Evolutionary conservation across 768 basidiomycete species (phyloP), one percentile per base, ranked within the genome.

Genomic region (Auricularia cornea): DNA sequence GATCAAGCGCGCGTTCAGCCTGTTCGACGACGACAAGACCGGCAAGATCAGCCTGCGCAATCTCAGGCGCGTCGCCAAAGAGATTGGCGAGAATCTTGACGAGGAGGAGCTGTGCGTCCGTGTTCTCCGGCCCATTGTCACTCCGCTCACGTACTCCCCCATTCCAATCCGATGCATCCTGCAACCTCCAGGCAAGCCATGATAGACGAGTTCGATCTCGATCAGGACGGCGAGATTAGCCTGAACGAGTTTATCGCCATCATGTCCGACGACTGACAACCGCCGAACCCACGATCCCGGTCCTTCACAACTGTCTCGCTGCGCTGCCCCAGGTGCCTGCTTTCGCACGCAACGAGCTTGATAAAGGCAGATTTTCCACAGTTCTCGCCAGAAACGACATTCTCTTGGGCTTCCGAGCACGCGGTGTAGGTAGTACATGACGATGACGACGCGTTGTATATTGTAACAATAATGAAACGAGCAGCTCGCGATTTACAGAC

Each of bases 151-250:
- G 3, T 38, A 40, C 56, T 29, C n/a, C n/a, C n/a, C 32, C 41
- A 30, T 38, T 38, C 18, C 38, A 44, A 26, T 57, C 28, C 16
- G 35, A 8, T 38, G 35, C 10, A 38, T 38, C 16, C 71, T 70
- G 68, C 68, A 64, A 69, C 67, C 63, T 64, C 35, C 68, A 98
- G 96, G 68, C 94, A 98, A 86, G 97, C 97, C 28, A 99, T 99
- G 97, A 99, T 99, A 71, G 97, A 99, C 70, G 97, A 99, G 76
- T 99, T 99, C 72, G 97, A 99, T 75, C 85, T 99, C 29, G 97
- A 99, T 77, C 89, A 94, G 73, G 97, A 99, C 68, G 94, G 95
- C 31, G 96, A 96, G 78, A 98, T 98, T 74, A 94, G 87, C 71
- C 90, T 95, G 72, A 87, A 92, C 71, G 97, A 99, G 75, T 98